These are phyloP conservation scores for Oryza meridionalis DNA, from an alignment of 176 grass and related monocot species.

Conservation along the genomic window DNA sequence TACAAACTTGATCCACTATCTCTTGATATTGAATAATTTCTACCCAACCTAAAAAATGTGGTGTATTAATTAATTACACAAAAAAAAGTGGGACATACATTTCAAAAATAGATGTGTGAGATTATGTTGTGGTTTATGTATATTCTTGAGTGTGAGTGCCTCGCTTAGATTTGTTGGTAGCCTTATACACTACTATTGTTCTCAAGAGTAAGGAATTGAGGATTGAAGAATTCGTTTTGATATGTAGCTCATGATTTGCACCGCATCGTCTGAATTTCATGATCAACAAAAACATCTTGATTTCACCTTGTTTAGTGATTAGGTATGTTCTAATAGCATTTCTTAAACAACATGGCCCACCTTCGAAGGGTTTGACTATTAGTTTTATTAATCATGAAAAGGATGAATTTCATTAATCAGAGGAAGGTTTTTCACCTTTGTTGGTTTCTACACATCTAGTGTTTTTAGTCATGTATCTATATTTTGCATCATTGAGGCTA, in stretches of 20 bases:
- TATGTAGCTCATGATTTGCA: neutral
- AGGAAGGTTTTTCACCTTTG: neutral
- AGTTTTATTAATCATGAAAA: no score
- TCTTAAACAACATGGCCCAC: no score
- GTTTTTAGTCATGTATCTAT: conserved; percentile 6
- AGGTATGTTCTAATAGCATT: neutral
- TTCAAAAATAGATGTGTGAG: no score
- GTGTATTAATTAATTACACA: neutral
- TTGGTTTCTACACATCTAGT: neutral
- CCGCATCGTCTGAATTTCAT: neutral
- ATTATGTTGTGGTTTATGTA: neutral
- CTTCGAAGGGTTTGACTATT: no score
- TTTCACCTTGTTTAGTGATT: neutral
- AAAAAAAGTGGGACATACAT: no score
- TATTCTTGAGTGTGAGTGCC: neutral
- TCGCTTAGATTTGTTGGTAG: neutral
- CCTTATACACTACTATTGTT: neutral
- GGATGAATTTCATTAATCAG: no score
- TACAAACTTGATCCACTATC: neutral
- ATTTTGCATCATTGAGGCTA: neutral
- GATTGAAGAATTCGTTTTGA: neutral
- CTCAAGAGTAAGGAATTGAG: neutral
- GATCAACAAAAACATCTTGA: neutral
- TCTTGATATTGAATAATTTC: neutral
- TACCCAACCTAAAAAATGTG: neutral